Percentiles rank a stretch among this genome's conserved stretches.
Conservation (phyloP, 106 monocot species). For the Acanthochlamys bracteata region DNA sequence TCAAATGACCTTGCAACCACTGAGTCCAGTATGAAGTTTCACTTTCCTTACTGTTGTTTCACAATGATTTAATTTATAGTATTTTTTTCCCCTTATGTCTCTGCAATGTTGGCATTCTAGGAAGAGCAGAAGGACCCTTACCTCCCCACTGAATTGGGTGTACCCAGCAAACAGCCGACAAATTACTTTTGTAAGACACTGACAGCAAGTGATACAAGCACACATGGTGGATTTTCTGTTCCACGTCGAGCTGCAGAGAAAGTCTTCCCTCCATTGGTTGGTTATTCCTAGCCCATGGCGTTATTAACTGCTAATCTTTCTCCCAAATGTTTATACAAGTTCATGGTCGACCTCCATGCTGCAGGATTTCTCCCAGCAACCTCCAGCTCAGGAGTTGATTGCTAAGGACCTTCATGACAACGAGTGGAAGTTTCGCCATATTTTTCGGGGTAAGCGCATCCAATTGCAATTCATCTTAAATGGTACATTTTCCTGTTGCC, state of each 20-base stretch:
- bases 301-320: background rate
- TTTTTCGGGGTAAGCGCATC: slow-evolving; percentile 58
- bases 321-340: background rate
- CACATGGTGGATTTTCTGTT: slow-evolving; percentile 76
- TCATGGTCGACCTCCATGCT: background rate
- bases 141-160: slow-evolving; percentile 40
- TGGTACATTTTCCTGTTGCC: background rate
- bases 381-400: slow-evolving; percentile 80
- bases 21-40: slow-evolving; percentile 46
- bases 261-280: slow-evolving; percentile 63
- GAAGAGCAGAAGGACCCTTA: slow-evolving; percentile 57
- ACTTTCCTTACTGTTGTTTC: background rate
- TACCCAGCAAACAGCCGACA: slow-evolving; percentile 41
- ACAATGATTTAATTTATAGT: background rate
- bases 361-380: slow-evolving; percentile 78
- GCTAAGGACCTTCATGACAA: slow-evolving; percentile 82
- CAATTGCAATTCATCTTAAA: background rate
- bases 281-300: background rate
- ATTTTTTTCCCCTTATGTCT: background rate
- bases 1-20: slow-evolving; percentile 90
- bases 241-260: slow-evolving; percentile 77
- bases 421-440: slow-evolving; percentile 94
- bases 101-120: slow-evolving; percentile 8
- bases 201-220: slow-evolving; percentile 76
- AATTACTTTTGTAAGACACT: slow-evolving; percentile 71